These are phyloP conservation scores for Daldinia loculata DNA, from an alignment of 495 filamentous ascomycete species.

Conservation along the genomic window DNA sequence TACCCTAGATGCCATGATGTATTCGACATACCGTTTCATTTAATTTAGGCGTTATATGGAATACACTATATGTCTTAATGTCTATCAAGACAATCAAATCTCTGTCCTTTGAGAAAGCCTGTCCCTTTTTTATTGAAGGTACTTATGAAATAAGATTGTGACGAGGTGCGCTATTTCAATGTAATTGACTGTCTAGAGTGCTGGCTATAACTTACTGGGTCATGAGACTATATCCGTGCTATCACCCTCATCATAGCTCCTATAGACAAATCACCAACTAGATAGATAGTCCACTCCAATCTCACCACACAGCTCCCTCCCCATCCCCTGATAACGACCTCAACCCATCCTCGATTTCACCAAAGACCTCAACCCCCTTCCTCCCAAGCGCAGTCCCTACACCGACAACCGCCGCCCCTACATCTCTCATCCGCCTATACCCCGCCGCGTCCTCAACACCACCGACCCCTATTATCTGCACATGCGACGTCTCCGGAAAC, in stretches of 20 bases:
- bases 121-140: too few relatives aligned
- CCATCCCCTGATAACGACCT: background rate
- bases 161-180: too few relatives aligned
- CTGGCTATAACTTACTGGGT: too few relatives aligned
- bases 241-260: too few relatives aligned
- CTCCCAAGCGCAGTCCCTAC: constrained; percentile 71
- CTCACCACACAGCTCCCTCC: constrained; percentile 6
- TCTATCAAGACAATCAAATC: background rate
- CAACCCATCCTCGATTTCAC: constrained; percentile 54
- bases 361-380: constrained; percentile 67
- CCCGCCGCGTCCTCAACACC: constrained; percentile 69
- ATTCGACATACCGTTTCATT: background rate
- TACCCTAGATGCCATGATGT: background rate
- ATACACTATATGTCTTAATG: background rate
- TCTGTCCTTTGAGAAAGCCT: background rate
- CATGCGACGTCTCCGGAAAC: constrained; percentile 39
- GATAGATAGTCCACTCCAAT: background rate
- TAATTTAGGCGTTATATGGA: background rate
- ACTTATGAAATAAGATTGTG: too few relatives aligned
- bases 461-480: constrained; percentile 71
- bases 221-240: too few relatives aligned
- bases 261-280: too few relatives aligned
- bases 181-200: too few relatives aligned
- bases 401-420: constrained; percentile 68
- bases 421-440: constrained; percentile 67